Evolutionary conservation across 2,329 filamentous ascomycete genomes (phyloP), one percentile per base, ranked within the genome.

Genomic region (Alternaria sp.): DNA sequence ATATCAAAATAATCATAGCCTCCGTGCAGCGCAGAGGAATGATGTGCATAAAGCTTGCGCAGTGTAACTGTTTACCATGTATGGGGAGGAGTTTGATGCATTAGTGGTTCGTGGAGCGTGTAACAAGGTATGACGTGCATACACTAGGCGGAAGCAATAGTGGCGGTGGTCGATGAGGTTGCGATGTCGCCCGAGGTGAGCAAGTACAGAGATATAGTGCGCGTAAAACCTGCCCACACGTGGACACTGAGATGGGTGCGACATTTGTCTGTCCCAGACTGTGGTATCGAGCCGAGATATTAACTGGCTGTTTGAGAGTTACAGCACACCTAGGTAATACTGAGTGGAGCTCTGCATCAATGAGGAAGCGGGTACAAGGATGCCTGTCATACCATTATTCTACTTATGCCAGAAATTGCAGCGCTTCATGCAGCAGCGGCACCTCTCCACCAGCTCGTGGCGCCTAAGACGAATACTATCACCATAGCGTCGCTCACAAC

Each of bases 401-500:
- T 59, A 54, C 25, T 8, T 19, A 54, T 25, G 21, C 46, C 32
- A 26, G 21, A 43, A 43, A 52, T 28, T 15, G 46, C 45, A 56
- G 45, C 46, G 36, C 17, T 50, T 75, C 67, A 79, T 56, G 69
- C 70, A 40, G 69, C 66, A 47, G 71, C 69, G 36, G 69, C 74
- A 23, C 81, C 81, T 59, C 77, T 81, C 82, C 82, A 86, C 83
- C 83, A 86, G 54, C 81, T 82, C 49, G 83, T 73, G 10, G 85
- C 83, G 12, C 91, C 91, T 66, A 95, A 78, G 55, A 94, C 90
- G 79, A 94, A 95, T 9, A 94, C 86, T 63, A 91, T 88, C 2
- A 91, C 87, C 82, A 93, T 83, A n/a, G 91, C 88, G 77, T 95
- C 91, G 30, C 85, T 85, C 74, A 90, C 86, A 23, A 94, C 87